Conservation (phyloP, 2,329 filamentous ascomycete genomes). For the Helotiales sp. region DNA sequence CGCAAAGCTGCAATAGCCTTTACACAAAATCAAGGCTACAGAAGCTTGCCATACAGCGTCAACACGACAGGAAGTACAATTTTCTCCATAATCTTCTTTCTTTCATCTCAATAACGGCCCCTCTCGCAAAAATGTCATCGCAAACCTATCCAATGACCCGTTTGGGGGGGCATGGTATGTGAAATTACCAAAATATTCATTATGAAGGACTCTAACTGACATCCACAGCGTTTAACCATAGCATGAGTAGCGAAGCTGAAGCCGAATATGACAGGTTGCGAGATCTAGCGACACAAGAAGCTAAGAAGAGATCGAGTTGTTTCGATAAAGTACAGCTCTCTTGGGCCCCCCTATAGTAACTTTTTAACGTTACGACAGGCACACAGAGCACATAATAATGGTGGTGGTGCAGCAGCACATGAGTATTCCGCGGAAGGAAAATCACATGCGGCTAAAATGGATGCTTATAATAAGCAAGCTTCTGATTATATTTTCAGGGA, state of each 20-base stretch:
- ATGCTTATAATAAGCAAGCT: slow-evolving; percentile 87
- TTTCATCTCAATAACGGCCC: no score
- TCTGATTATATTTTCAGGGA: slow-evolving; percentile 94
- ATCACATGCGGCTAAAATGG: slow-evolving; percentile 79
- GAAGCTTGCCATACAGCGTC: no score
- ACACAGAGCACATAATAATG: slow-evolving; percentile 78
- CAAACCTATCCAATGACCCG: slow-evolving; percentile 35
- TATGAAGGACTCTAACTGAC: slow-evolving; percentile 16
- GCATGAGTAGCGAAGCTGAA: slow-evolving; percentile 70
- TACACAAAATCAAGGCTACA: no score
- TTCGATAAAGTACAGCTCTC: slow-evolving; percentile 68
- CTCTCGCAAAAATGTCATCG: no score
- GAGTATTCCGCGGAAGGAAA: slow-evolving; percentile 85
- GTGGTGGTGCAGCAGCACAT: slow-evolving; percentile 85
- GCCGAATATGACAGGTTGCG: slow-evolving; percentile 91
- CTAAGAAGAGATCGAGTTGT: slow-evolving; percentile 75
- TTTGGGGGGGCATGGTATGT: slow-evolving; percentile 36
- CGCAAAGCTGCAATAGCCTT: no score
- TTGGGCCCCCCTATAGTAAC: neutral
- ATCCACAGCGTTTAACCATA: slow-evolving; percentile 73
- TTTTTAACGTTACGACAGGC: slow-evolving; percentile 53
- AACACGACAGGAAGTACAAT: no score
- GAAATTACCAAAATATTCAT: neutral
- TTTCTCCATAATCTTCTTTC: no score
- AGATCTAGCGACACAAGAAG: slow-evolving; percentile 82